Conservation (phyloP, 2,329 filamentous ascomycete genomes). For the Aspergillus sp. region DNA sequence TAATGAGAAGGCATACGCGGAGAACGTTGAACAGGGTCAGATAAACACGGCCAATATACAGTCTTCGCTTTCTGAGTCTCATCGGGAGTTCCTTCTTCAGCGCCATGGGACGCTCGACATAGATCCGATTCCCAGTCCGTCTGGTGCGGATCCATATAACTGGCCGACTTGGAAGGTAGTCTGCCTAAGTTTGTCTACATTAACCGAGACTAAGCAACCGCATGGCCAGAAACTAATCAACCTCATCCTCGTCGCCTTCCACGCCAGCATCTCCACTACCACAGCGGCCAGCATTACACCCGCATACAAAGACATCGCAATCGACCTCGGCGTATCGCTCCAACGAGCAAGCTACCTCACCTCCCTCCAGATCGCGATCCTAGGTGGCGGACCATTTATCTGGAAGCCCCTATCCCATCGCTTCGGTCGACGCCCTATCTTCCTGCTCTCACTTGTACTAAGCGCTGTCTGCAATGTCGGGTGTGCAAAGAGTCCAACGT, state of each 20-base stretch:
- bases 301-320: conserved; percentile 46
- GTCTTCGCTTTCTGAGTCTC: conserved; percentile 15
- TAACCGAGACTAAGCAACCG: neutral
- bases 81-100: conserved; percentile 43
- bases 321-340: conserved; percentile 44
- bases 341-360: conserved; percentile 49
- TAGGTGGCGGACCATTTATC: conserved; percentile 39
- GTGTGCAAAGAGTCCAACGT: conserved; percentile 46
- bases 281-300: conserved; percentile 51
- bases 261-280: conserved; percentile 54
- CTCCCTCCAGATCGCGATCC: conserved; percentile 49
- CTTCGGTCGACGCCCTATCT: conserved; percentile 1
- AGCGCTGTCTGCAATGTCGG: conserved; percentile 41
- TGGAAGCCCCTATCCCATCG: conserved; percentile 1
- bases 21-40: too few species aligned
- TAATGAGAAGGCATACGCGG: too few species aligned
- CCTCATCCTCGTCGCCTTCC: conserved; percentile 43
- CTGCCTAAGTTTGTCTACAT: neutral
- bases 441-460: neutral
- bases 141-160: conserved; percentile 49
- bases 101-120: conserved; percentile 49
- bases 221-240: conserved; percentile 11
- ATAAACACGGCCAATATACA: neutral
- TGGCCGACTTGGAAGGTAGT: conserved; percentile 47
- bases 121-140: conserved; percentile 45